These are phyloP conservation scores for Anthracocystis walkeri DNA, from an alignment of 1,284 basidiomycete genomes.

Conservation along the genomic window DNA sequence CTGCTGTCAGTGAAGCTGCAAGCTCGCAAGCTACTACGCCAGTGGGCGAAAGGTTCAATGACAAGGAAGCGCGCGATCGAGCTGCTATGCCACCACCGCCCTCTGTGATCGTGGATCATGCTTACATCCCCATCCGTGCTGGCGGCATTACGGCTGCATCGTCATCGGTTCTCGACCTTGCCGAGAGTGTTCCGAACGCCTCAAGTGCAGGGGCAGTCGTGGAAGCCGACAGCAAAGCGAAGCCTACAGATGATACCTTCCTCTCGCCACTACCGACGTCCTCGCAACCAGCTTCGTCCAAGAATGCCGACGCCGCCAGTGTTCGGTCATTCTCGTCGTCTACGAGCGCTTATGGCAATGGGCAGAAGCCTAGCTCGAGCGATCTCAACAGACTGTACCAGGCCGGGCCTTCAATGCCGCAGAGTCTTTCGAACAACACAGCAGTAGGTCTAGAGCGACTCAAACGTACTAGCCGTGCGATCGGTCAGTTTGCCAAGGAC, in stretches of 20 bases:
- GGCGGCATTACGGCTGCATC: slow-evolving; percentile 34
- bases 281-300: neutral
- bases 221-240: neutral
- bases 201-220: neutral
- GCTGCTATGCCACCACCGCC: slow-evolving; percentile 41
- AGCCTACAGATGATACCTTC: neutral
- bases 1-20: neutral
- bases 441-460: slow-evolving; percentile 45
- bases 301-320: slow-evolving; percentile 19
- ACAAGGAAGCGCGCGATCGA: slow-evolving; percentile 25
- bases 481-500: slow-evolving; percentile 41
- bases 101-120: slow-evolving; percentile 35
- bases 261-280: slow-evolving; percentile 6
- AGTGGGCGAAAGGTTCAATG: slow-evolving; percentile 11
- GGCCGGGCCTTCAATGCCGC: slow-evolving; percentile 33
- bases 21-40: slow-evolving; percentile 18
- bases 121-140: slow-evolving; percentile 44
- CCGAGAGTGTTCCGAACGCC: neutral
- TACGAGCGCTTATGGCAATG: neutral
- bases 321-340: slow-evolving; percentile 18
- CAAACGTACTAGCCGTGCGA: slow-evolving; percentile 29
- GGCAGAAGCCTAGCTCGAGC: slow-evolving; percentile 31
- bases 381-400: slow-evolving; percentile 43
- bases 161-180: slow-evolving; percentile 15
- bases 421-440: slow-evolving; percentile 34